Conservation (phyloP, 768 basidiomycete genomes). For the Hydnomerulius pinastri region DNA sequence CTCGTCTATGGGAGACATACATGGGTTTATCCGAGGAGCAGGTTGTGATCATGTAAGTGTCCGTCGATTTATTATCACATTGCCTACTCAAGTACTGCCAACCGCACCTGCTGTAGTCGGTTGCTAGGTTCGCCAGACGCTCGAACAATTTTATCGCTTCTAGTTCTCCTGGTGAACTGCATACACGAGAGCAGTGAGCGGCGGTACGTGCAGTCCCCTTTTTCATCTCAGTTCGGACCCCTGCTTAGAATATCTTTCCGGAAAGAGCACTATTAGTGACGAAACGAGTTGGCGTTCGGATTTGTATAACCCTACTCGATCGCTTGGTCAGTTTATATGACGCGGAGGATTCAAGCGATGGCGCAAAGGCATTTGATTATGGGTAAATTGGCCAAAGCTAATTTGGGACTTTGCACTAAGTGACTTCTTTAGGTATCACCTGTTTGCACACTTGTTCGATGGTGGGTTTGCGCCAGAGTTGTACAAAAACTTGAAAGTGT, state of each 20-base stretch:
- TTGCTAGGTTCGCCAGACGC: slow-evolving; percentile 66
- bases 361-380: slow-evolving; percentile 71
- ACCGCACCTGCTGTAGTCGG: slow-evolving; percentile 40
- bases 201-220: slow-evolving; percentile 45
- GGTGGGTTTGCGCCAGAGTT: slow-evolving; percentile 57
- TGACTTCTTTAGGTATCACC: slow-evolving; percentile 52
- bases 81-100: slow-evolving; percentile 8
- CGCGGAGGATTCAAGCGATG: slow-evolving; percentile 61
- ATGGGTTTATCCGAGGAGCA: slow-evolving; percentile 71
- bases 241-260: slow-evolving; percentile 1
- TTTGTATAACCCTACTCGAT: slow-evolving; percentile 72
- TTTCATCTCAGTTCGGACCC: slow-evolving; percentile 7
- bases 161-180: slow-evolving; percentile 76
- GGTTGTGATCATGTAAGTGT: slow-evolving; percentile 70
- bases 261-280: slow-evolving; percentile 50
- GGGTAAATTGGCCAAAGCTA: slow-evolving; percentile 47
- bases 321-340: slow-evolving; percentile 72
- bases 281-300: slow-evolving; percentile 57
- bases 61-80: slow-evolving; percentile 2
- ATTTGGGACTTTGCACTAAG: slow-evolving; percentile 10
- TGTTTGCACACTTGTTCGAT: slow-evolving; percentile 66
- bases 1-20: slow-evolving; percentile 64
- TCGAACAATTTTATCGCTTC: slow-evolving; percentile 57
- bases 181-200: slow-evolving; percentile 56
- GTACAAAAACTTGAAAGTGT: slow-evolving; percentile 65